These are phyloP conservation scores for Cytidiella melzeri DNA, from an alignment of 768 basidiomycete genomes.

Conservation along the genomic window DNA sequence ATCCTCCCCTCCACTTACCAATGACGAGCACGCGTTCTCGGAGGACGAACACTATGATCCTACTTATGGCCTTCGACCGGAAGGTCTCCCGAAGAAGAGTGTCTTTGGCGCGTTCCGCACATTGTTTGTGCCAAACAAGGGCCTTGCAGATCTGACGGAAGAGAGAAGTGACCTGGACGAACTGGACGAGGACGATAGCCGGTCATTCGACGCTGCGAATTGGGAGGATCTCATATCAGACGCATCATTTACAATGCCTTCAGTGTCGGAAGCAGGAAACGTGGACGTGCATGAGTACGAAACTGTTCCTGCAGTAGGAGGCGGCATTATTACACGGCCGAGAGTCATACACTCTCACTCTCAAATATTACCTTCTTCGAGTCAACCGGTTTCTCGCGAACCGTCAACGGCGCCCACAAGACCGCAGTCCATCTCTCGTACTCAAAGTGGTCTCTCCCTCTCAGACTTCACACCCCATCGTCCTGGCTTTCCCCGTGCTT, in stretches of 20 bases:
- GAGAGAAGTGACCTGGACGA: conserved; percentile 42
- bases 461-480: not conserved
- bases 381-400: conserved; percentile 16
- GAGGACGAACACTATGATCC: conserved; percentile 90
- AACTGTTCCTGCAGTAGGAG: conserved; percentile 87
- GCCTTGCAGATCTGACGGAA: conserved; percentile 75
- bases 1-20: conserved; percentile 20
- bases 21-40: conserved; percentile 34
- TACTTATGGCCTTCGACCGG: conserved; percentile 91
- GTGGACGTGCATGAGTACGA: conserved; percentile 62
- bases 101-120: conserved; percentile 74
- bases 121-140: conserved; percentile 59
- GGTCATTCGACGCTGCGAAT: conserved; percentile 58
- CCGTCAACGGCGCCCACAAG: conserved; percentile 12
- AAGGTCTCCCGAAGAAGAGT: conserved; percentile 81
- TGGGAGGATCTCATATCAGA: conserved; percentile 60
- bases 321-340: conserved; percentile 81
- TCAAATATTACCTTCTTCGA: conserved; percentile 48
- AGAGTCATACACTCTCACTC: conserved; percentile 84
- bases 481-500: not conserved
- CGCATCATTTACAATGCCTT: conserved; percentile 29
- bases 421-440: conserved; percentile 3
- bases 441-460: not conserved
- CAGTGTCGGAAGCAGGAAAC: conserved; percentile 34
- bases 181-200: conserved; percentile 31